Evolutionary conservation across 2,329 filamentous ascomycete species (phyloP), one percentile per base, ranked within the genome.

Genomic region (Amylocarpus encephaloides): DNA sequence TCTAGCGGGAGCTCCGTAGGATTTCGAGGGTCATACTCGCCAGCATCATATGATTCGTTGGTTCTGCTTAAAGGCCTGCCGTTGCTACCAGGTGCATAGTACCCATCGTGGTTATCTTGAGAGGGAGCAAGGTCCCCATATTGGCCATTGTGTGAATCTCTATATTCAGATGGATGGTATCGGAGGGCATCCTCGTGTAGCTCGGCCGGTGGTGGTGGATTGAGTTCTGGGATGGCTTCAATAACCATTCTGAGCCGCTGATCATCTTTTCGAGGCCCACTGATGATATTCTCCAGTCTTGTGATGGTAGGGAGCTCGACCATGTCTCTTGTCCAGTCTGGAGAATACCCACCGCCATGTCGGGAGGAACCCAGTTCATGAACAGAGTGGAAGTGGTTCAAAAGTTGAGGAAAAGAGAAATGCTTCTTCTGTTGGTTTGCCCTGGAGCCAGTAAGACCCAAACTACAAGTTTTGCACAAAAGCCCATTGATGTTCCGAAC

Each of bases 341-440:
- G 59, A 45, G 59, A 50, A 48, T 58, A 55, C 38, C 68, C 66
- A 42, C 67, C 48, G 46, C 48, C 38, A 43, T 54, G 48, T 52
- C 61, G 52, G 55, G 63, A 42, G 50, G 56, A n/a, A 43, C 59
- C 58, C 50, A 62, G 54, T 56, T 66, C 52, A 62, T 65, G 58
- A 48, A 58, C 41, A n/a, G 56, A 59, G 50, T 80, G 76, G 50
- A 82, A 80, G 56, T 83, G 76, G 49, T 75, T 77, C 53, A 78
- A 76, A 49, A 87, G 74, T 46, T 77, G 74, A 26, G 80, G 73
- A 13, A 86, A 68, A n/a, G 77, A 78, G 52, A 77, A 76, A 9
- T 72, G 66, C 43, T 66, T 71, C 42, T 66, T 67, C 36, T 70
- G 69, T 46, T 54, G 34, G 45, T 40, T 41, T 15, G 59, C 46